phyloP scores from a whole-genome alignment of 352 stramenopile genomes.

The Phytopythium vexans region DNA sequence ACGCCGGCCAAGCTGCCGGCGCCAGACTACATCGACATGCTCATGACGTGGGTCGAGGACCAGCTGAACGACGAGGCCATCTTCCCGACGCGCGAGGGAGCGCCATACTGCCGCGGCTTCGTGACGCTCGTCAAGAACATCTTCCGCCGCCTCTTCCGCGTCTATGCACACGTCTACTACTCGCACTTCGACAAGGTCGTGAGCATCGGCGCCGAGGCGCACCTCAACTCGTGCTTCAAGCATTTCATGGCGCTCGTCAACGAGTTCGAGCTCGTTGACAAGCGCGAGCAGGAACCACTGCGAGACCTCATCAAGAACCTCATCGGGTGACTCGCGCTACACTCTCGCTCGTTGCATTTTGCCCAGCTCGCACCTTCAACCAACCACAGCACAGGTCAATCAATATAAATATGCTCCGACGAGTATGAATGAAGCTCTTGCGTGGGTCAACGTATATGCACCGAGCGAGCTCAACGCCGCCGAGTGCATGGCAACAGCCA shows the following conservation, averaged over 20 bases:
- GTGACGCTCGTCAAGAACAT: slow-evolving; percentile 88
- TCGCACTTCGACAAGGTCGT: slow-evolving; percentile 96
- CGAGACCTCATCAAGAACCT: slow-evolving; percentile 95
- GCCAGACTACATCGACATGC: slow-evolving; percentile 91
- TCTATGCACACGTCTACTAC: slow-evolving; percentile 97
- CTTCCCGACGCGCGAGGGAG: slow-evolving; percentile 67
- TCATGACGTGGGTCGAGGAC: slow-evolving; percentile 91
- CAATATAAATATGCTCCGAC: too few relatives aligned
- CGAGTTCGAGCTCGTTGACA: slow-evolving; percentile 92
- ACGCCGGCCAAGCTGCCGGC: slow-evolving; percentile 64
- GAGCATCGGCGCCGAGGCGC: slow-evolving; percentile 90
- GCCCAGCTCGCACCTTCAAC: too few relatives aligned
- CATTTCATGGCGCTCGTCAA: slow-evolving; percentile 93
- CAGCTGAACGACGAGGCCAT: slow-evolving; percentile 78
- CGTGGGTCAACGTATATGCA: too few relatives aligned
- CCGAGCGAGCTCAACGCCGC: too few relatives aligned
- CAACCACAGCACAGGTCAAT: too few relatives aligned
- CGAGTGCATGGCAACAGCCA: too few relatives aligned
- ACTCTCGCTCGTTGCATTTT: too few relatives aligned
- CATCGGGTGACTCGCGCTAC: slow-evolving; percentile 20
- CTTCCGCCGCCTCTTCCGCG: slow-evolving; percentile 94
- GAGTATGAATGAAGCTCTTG: too few relatives aligned
- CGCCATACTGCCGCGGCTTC: slow-evolving; percentile 83
- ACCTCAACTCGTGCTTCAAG: slow-evolving; percentile 99
- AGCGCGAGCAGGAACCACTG: slow-evolving; percentile 80